Evolutionary conservation across 306 rosid genomes (phyloP).

Genomic region (Cucurbita pepo): DNA sequence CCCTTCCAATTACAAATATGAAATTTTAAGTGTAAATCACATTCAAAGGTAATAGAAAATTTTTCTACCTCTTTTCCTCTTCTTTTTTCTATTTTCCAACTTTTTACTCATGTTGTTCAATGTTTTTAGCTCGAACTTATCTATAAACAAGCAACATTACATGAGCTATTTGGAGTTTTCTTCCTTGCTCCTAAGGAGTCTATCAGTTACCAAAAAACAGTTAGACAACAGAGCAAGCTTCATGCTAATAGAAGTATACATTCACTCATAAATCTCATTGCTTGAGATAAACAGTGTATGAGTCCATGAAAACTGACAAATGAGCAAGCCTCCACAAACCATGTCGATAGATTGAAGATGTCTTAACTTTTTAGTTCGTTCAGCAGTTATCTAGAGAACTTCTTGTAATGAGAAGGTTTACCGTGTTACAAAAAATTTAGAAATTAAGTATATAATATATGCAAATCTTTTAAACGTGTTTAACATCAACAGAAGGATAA

Average conservation of each 20-base stretch:
- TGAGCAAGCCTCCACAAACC: background rate
- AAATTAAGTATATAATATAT: background rate
- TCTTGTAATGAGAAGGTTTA: background rate
- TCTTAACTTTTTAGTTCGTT: background rate
- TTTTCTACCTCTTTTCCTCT: background rate
- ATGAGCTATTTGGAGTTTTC: background rate
- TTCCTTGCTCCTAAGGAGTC: background rate
- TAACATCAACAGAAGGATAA: background rate
- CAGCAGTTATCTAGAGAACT: background rate
- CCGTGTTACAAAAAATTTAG: background rate
- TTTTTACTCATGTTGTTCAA: background rate
- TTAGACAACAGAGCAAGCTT: background rate
- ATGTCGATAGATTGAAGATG: background rate
- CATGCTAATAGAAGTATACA: background rate
- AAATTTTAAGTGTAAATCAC: background rate
- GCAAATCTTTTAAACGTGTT: background rate
- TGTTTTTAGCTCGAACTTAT: background rate
- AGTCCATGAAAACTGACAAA: background rate
- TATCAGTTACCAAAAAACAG: background rate
- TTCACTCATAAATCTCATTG: background rate
- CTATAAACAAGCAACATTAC: background rate
- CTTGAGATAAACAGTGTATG: background rate
- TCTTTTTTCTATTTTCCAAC: background rate
- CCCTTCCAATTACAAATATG: background rate
- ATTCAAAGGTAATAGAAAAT: background rate